Conservation (phyloP, 805 yeast genomes). For the Candida incommunis region DNA sequence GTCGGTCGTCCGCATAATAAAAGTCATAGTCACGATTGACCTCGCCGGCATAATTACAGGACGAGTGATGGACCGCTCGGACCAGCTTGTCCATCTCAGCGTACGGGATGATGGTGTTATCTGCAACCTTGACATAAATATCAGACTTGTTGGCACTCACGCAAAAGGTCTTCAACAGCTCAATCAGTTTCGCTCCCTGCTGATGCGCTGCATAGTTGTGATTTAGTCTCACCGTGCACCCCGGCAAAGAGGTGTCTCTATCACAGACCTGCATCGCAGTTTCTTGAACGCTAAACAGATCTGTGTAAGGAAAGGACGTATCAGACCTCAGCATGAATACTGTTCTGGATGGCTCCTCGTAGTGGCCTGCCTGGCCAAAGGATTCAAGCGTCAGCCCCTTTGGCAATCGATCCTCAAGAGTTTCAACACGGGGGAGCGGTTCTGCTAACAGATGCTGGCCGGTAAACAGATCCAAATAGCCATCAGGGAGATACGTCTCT, state of each 20-base stretch:
- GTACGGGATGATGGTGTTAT: neutral
- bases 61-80: neutral
- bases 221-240: neutral
- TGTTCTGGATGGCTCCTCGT: too few species aligned
- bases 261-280: neutral
- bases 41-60: neutral
- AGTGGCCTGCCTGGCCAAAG: too few species aligned
- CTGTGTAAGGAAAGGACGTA: neutral
- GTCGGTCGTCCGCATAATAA: neutral
- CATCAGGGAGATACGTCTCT: too few species aligned
- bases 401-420: too few species aligned
- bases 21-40: neutral
- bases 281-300: neutral
- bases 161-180: neutral
- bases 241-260: neutral
- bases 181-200: neutral
- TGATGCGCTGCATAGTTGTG: neutral
- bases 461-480: too few species aligned
- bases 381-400: too few species aligned
- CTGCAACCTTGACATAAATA: neutral
- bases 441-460: too few species aligned
- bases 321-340: neutral
- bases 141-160: neutral
- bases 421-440: too few species aligned
- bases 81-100: neutral